Base-by-base conservation (phyloP, 148 eudicot genomes). In the Drosera capensis region DNA sequence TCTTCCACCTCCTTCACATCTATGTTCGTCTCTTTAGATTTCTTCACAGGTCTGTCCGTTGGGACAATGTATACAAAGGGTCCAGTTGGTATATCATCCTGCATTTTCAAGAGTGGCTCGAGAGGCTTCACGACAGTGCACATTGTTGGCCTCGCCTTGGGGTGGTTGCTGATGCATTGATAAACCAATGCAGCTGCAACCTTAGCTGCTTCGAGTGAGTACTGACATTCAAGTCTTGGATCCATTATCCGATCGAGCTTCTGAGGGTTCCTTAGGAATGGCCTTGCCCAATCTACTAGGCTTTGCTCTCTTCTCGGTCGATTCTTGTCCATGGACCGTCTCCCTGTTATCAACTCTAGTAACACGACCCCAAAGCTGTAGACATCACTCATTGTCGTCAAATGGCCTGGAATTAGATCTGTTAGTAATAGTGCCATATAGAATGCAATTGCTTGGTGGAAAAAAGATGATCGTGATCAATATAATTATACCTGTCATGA, bases 401-500 rank as follows among this genome's bases (percentile, higher is more conserved):
- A 57, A 51, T 80, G 81, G 60, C 94, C 88, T 70, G 56, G 22
- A 53, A 47, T n/a, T n/a, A n/a, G n/a, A n/a, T n/a, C n/a, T n/a
- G n/a, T n/a, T n/a, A n/a, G n/a, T n/a, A n/a, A 2, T 8, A 41
- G 45, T 1, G 7, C n/a, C 1, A 15, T 41, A 41, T 14, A 14
- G 20, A 28, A 28, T 28, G 31, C 7, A 6, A 28, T 28, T 28
- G 11, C 31, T 5, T 28, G 31, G 11, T 28, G 5, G 11, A 28
- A 5, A 28, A 5, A 6, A 28, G 5, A 11, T 28, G 11, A 5
- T 5, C 31, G 31, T 28, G 31, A 11, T 5, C 11, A 28, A 28
- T n/a, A n/a, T n/a, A n/a, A n/a, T n/a, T n/a, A n/a, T 57, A 70
- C 70, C 78, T 45, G 90, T 73, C 83, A 68, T 68, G 15, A 68